Percentiles rank a stretch among this genome's conserved stretches.
phyloP scores from a whole-genome alignment of 768 basidiomycete species.

The Paxillus involutus region DNA sequence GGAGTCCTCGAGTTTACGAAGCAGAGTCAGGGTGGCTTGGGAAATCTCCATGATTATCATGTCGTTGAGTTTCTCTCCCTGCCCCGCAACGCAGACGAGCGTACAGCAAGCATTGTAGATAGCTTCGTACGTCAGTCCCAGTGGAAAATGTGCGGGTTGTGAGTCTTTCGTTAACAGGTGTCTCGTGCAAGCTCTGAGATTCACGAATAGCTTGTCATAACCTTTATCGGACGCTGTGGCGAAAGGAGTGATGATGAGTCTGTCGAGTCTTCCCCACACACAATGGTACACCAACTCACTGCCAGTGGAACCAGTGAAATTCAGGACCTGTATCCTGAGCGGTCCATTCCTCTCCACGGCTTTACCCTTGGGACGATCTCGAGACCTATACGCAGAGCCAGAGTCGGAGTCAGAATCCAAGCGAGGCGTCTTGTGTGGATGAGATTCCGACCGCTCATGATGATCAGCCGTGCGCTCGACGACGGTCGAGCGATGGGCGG shows the following conservation, averaged over 20 bases:
- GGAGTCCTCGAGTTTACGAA: slow-evolving; percentile 34
- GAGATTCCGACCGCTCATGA: slow-evolving; percentile 50
- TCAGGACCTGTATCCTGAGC: slow-evolving; percentile 48
- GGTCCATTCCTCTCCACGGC: slow-evolving; percentile 33
- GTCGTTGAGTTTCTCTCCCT: slow-evolving; percentile 60
- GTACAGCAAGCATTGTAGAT: slow-evolving; percentile 59
- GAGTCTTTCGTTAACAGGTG: slow-evolving; percentile 39
- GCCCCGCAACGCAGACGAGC: slow-evolving; percentile 49
- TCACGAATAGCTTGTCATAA: slow-evolving; percentile 21
- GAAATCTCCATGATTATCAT: slow-evolving; percentile 61
- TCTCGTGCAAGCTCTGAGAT: slow-evolving; percentile 39
- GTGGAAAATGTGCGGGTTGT: slow-evolving; percentile 33
- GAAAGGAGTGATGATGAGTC: neutral
- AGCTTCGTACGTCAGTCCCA: slow-evolving; percentile 55
- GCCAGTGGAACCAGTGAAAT: slow-evolving; percentile 35
- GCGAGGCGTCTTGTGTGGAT: slow-evolving; percentile 68
- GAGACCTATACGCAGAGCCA: slow-evolving; percentile 61
- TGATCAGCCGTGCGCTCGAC: slow-evolving; percentile 29
- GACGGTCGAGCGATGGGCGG: slow-evolving; percentile 38
- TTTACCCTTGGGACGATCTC: slow-evolving; percentile 25
- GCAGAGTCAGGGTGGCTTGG: slow-evolving; percentile 44
- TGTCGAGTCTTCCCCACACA: neutral
- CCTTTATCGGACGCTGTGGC: slow-evolving; percentile 9
- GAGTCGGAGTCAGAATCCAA: slow-evolving; percentile 67
- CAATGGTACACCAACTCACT: slow-evolving; percentile 16